Evolutionary conservation across 345 rosid genomes (phyloP), one percentile per base, ranked within the genome.

Genomic region (Cardamine resedifolia): DNA sequence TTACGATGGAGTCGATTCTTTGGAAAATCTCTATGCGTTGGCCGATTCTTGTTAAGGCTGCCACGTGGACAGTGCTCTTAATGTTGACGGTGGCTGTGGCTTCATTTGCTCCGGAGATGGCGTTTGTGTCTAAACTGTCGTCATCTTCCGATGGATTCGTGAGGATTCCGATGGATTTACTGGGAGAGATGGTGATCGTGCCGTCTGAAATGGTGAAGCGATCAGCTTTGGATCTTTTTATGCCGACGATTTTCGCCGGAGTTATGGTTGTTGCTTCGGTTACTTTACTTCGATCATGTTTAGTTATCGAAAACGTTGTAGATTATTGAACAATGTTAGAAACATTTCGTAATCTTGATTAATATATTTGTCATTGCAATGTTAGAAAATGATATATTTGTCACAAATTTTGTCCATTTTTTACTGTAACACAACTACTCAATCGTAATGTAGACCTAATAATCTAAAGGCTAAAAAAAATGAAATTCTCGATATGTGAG

Each of bases 101-200:
- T 0, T 72, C 81, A 6, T 72, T 72, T 2, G 61, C 66, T 41
- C 74, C 74, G 10, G 74, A 52, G 61, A 21, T 67, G 6, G 81
- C 77, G 18, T 78, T 73, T 26, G 47, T 78, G 30, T 78, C 75
- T 0, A 50, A 59, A 30, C 0, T 77, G 8, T 41, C 65, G 1
- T 68, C 79, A 7, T 62, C 61, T 4, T 76, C 65, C 0, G 24
- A 65, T 21, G 61, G 68, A 11, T 31, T 58, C 2, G 50, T 70
- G 10, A 71, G 31, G 72, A 64, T 77, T 64, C 80, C 76, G 39
- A 47, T 77, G 41, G 76, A 65, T 10, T 36, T 57, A 20, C 71
- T 60, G 47, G 70, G 69, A n/a, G 75, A 73, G 47, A 64, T 15
- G 0, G 72, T 77, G 26, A 71, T 70, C 28, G 59, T 77, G 14